Base-by-base conservation (phyloP, 129 eudicot species). In the Pulicaria dysenterica region DNA sequence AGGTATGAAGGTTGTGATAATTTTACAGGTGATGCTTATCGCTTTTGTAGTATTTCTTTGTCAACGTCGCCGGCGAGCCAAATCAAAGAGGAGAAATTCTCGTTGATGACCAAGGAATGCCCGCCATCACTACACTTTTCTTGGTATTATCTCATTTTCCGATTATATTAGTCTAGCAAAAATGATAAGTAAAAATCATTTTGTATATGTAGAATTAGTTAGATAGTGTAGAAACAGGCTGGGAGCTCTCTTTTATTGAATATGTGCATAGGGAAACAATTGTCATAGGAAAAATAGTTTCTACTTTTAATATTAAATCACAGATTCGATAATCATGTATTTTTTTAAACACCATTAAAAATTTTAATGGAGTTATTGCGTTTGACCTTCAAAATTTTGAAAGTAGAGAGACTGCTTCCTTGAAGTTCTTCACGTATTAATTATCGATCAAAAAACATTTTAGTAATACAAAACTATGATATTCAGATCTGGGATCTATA, bases 1-100 rank as follows among this genome's bases (percentile, higher is more conserved):
- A 94, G 98, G 96, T 77, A 56, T 90, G 89, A 85, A 87, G 90
- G 74, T 82, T 44, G 49, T 90, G 71, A 81, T 83, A 64, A 15
- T 83, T 37, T 39, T 84, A 71, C 98, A 94, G 70, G 88, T 86
- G 60, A 76, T 74, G 70, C 61, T 90, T 58, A 62, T 90, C 13
- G 40, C 80, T 56, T 46, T 83, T 72, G 56, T 84, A 40, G 73
- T 83, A 77, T 84, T 73, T 57, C 83, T 84, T 60, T 65, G 82
- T 47, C 67, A 63, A 54, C 69, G 61, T 73, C 77, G 85, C 61
- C 66, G 89, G 24, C 92, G 88, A 57, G 64, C 42, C 16, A 87
- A 73, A 58, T 80, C 83, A 45, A 90, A 85, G 79, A 87, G 92
- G 78, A 77, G 91, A 76, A 73, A 77, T 67, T 73, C 84, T 36